Evolutionary conservation across 495 filamentous ascomycete species (phyloP).

Genomic region (Immersiella caudata): DNA sequence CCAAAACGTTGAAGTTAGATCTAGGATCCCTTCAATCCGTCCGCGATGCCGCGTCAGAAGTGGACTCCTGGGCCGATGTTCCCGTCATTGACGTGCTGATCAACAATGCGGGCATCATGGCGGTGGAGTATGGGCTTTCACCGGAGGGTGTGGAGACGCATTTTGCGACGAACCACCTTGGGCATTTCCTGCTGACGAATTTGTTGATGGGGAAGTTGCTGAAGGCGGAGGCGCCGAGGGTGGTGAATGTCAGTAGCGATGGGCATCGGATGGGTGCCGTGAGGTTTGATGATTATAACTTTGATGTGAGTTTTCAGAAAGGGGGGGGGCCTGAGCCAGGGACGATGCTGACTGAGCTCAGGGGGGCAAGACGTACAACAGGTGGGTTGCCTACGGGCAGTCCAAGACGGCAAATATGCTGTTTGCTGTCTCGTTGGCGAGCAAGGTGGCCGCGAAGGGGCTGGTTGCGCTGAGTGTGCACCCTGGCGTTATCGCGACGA

Average conservation of each 20-base stretch:
- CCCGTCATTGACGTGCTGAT: constrained; percentile 62
- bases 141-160: constrained; percentile 68
- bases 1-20: constrained; percentile 45
- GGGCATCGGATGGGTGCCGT: constrained; percentile 52
- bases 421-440: constrained; percentile 47
- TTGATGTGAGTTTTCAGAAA: constrained; percentile 32
- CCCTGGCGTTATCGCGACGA: constrained; percentile 45
- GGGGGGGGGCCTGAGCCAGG: too few relatives aligned
- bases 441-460: constrained; percentile 41
- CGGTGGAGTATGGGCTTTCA: constrained; percentile 48
- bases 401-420: constrained; percentile 59
- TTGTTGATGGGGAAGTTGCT: constrained; percentile 57
- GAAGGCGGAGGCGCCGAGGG: constrained; percentile 27
- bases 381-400: constrained; percentile 52
- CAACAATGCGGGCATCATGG: constrained; percentile 74
- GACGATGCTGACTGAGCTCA: constrained; percentile 19
- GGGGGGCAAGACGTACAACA: constrained; percentile 52
- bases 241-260: constrained; percentile 46
- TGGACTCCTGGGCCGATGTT: constrained; percentile 39
- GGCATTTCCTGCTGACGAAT: constrained; percentile 68
- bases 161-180: constrained; percentile 71
- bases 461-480: constrained; percentile 47
- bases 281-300: constrained; percentile 52
- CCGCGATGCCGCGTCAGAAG: constrained; percentile 42
- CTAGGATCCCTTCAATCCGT: constrained; percentile 49